phyloP scores from a whole-genome alignment of 352 stramenopile species.

The Vaucheria bursata region DNA sequence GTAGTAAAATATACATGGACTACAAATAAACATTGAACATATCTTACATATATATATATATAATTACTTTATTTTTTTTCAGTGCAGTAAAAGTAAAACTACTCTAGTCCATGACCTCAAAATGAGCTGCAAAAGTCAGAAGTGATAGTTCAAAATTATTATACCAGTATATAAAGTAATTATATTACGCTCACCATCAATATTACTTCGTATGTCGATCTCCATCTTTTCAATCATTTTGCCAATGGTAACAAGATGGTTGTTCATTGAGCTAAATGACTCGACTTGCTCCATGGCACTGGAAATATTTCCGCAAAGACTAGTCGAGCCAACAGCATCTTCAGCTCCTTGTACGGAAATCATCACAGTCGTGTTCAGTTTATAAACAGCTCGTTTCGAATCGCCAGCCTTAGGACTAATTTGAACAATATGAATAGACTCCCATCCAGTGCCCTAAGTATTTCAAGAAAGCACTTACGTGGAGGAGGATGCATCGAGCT shows the following conservation, averaged over 20 bases:
- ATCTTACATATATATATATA: too few species aligned
- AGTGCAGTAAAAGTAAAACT: too few species aligned
- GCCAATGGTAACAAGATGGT: constrained; percentile 85
- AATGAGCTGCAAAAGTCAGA: background rate
- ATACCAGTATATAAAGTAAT: constrained; percentile 3
- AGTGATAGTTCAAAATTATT: too few species aligned
- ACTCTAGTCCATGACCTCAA: too few species aligned
- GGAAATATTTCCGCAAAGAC: constrained; percentile 76
- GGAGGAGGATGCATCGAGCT: too few species aligned
- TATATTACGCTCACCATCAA: constrained; percentile 24
- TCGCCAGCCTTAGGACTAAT: constrained; percentile 50
- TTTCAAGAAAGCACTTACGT: too few species aligned
- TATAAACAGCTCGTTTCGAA: constrained; percentile 69
- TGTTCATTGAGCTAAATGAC: constrained; percentile 62
- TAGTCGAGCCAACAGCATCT: constrained; percentile 58
- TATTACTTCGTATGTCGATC: constrained; percentile 32
- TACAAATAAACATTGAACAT: too few species aligned
- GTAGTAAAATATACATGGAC: too few species aligned
- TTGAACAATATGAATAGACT: constrained; percentile 88
- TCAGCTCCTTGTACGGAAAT: constrained; percentile 14
- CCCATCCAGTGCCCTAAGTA: constrained; percentile 72
- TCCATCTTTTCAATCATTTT: constrained; percentile 91
- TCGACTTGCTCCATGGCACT: constrained; percentile 66
- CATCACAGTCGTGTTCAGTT: constrained; percentile 77
- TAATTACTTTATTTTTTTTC: too few species aligned